Conservation (phyloP, 164 flowering plant species). For the Magnolia officinalis region DNA sequence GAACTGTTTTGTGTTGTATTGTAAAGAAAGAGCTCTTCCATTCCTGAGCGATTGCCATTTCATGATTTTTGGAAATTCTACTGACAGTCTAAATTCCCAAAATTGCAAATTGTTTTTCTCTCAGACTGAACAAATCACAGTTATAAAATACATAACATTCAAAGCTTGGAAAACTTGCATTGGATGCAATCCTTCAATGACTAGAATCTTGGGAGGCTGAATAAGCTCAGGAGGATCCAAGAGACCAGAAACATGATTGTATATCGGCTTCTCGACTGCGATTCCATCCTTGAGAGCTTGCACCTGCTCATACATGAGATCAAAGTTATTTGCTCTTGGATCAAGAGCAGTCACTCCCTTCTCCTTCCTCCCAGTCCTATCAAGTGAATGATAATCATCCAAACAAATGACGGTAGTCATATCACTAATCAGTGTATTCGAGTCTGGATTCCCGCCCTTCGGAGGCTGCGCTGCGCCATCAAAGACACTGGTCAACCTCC, state of each 20-base stretch:
- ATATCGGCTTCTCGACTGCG: conserved; percentile 85
- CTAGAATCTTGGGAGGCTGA: conserved; percentile 87
- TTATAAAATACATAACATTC: neutral
- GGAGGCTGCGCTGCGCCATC: conserved; percentile 98
- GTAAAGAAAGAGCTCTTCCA: too few species aligned
- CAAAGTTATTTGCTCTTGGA: conserved; percentile 91
- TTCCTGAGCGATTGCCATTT: too few species aligned
- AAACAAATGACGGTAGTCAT: conserved; percentile 89
- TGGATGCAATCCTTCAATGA: conserved; percentile 94
- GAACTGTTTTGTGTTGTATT: too few species aligned
- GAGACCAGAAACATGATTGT: conserved; percentile 86
- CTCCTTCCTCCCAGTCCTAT: conserved; percentile 84
- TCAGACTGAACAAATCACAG: too few species aligned
- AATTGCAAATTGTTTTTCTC: too few species aligned
- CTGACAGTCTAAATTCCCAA: too few species aligned
- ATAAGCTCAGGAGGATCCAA: conserved; percentile 90
- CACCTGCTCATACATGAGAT: conserved; percentile 94
- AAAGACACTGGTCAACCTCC: conserved; percentile 89
- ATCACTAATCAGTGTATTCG: conserved; percentile 91
- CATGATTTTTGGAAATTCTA: too few species aligned
- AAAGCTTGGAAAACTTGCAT: conserved; percentile 53
- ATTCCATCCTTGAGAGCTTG: conserved; percentile 74
- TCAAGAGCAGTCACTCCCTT: conserved; percentile 95
- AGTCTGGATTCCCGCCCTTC: conserved; percentile 92
- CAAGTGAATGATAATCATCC: conserved; percentile 93